A percentile compares a stretch with the other conserved stretches of the same genome.
Conservation (phyloP, 345 rosid genomes). For the Rhodomyrtus tomentosa region DNA sequence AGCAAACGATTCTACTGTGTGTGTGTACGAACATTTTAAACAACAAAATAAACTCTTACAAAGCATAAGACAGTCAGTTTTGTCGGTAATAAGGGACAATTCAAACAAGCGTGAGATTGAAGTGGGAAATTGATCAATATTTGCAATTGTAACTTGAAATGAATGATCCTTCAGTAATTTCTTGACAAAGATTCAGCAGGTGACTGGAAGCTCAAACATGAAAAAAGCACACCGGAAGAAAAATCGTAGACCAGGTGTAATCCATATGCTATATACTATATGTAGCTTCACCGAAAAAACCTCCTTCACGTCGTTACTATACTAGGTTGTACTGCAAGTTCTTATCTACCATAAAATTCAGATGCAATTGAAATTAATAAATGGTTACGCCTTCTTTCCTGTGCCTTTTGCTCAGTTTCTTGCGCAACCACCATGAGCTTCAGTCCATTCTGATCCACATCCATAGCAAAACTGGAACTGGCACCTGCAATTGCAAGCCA, state of each 20-base stretch:
- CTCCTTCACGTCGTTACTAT: not conserved
- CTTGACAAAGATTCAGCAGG: not conserved
- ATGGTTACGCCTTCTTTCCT: not conserved
- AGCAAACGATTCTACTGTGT: not conserved
- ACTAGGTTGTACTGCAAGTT: not conserved
- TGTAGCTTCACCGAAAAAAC: not conserved
- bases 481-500: constrained; percentile 21
- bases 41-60: not conserved
- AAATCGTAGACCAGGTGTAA: not conserved
- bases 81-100: not conserved
- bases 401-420: not conserved
- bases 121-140: not conserved
- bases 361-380: not conserved
- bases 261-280: not conserved
- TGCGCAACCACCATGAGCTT: constrained; percentile 17
- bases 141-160: not conserved
- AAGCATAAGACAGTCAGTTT: not conserved
- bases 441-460: constrained; percentile 21
- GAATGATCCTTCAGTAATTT: not conserved
- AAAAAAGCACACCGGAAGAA: not conserved
- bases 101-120: not conserved
- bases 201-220: not conserved
- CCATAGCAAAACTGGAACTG: constrained; percentile 31
- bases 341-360: not conserved
- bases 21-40: not conserved